These are phyloP conservation scores for Helicocarpus griseus DNA, from an alignment of 2,329 filamentous ascomycete species.

Conservation along the genomic window DNA sequence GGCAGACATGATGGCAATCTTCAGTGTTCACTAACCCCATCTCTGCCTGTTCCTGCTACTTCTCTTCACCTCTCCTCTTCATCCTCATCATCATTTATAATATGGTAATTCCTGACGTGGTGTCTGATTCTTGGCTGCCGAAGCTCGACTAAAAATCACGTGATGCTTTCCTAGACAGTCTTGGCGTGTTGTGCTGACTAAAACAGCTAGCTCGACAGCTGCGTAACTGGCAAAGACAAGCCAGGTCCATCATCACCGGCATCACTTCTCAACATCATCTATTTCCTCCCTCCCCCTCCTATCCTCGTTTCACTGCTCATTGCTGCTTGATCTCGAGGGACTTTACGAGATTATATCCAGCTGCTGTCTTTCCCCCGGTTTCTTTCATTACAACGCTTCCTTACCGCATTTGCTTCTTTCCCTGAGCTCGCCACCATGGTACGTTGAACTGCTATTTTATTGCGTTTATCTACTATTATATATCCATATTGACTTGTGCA, in stretches of 20 bases:
- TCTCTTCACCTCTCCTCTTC: no score
- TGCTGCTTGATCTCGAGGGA: neutral
- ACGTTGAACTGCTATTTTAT: constrained; percentile 10
- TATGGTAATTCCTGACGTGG: no score
- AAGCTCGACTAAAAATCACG: no score
- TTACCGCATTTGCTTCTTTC: neutral
- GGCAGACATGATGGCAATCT: neutral
- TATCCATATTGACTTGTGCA: constrained; percentile 16
- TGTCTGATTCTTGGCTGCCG: no score
- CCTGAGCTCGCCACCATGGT: constrained; percentile 26
- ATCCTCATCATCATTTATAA: no score
- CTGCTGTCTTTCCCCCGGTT: neutral
- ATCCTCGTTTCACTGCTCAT: neutral
- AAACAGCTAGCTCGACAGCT: constrained; percentile 15
- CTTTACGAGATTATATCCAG: neutral
- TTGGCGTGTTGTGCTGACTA: neutral
- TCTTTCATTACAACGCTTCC: neutral
- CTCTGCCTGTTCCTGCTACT: no score
- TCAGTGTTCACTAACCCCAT: no score
- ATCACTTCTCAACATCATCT: neutral
- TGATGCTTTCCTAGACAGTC: neutral
- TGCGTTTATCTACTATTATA: constrained; percentile 2
- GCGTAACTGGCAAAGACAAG: constrained; percentile 6
- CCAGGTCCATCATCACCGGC: constrained; percentile 12
- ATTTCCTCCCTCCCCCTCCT: neutral